A percentile compares a stretch with the other conserved stretches of the same genome.
These are phyloP conservation scores for Dictyostelium citrinum DNA, from an alignment of 78 protist genomes.

Conservation along the genomic window DNA sequence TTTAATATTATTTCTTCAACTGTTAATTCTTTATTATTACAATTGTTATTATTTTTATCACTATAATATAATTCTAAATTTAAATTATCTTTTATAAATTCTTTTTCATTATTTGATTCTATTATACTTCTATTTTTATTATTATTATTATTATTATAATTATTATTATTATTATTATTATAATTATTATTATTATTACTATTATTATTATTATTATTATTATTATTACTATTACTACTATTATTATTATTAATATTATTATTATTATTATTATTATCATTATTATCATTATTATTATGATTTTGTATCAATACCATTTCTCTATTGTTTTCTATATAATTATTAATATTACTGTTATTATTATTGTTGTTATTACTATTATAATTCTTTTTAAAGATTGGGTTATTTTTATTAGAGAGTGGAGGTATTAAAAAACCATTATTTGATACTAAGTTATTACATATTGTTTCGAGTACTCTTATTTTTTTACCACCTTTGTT, in stretches of 20 bases:
- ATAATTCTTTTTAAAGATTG: constrained; percentile 8
- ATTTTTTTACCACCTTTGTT: not conserved
- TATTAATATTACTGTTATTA: not conserved
- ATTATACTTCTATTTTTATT: no score
- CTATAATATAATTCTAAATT: not conserved
- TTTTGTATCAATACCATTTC: not conserved
- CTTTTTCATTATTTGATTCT: not conserved
- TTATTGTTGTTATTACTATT: not conserved
- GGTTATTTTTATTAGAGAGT: not conserved
- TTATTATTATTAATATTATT: not conserved
- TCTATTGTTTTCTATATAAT: not conserved
- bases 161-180: not conserved
- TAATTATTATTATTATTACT: not conserved
- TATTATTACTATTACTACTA: not conserved
- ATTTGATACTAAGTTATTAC: constrained; percentile 27
- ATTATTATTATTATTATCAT: no score
- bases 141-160: not conserved
- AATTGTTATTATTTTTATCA: not conserved
- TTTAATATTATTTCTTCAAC: not conserved
- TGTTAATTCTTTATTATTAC: not conserved
- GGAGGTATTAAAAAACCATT: constrained; percentile 70
- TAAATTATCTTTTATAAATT: not conserved
- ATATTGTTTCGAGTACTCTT: constrained; percentile 8
- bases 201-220: not conserved
- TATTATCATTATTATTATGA: not conserved